Base-by-base conservation (phyloP, 1,139 yeast species). In the Magnusiomyces tetraspermus region DNA sequence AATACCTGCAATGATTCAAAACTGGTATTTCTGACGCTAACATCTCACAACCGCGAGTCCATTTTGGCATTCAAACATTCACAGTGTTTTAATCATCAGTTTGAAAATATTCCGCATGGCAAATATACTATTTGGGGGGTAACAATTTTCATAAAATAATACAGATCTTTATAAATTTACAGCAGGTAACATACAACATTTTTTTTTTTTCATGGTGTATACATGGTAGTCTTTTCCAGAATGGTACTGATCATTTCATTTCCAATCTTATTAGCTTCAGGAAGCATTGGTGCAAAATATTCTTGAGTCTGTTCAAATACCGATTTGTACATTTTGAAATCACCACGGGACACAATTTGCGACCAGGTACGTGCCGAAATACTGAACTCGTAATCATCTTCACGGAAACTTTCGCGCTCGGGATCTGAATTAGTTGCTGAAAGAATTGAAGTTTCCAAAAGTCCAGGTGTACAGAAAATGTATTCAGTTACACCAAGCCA, bases 171-270 rank as follows among this genome's bases (percentile, higher is more conserved):
- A n/a, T n/a, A n/a, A n/a, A n/a, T n/a, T n/a, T n/a, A n/a, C n/a
- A n/a, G n/a, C n/a, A n/a, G n/a, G n/a, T n/a, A n/a, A n/a, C n/a
- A n/a, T n/a, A n/a, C n/a, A n/a, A n/a, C n/a, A n/a, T n/a, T n/a
- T n/a, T n/a, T n/a, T n/a, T n/a, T n/a, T n/a, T n/a, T n/a, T n/a
- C n/a, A n/a, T n/a, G n/a, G n/a, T n/a, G n/a, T n/a, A n/a, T n/a
- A n/a, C n/a, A n/a, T n/a, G n/a, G n/a, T n/a, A n/a, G 62, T 61
- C 49, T 59, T 60, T 36, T 60, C 54, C 48, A 83, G 70, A 49
- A 90, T 90, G n/a, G 90, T 87, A 65, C 79, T 81, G 58, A 92
- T 86, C 98, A 92, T 92, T 60, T 87, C 96, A 69, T 92, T 92
- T n/a, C 98, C 97, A 48, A 89, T 75, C 45, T 78, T 79, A 60